Evolutionary conservation across 108 stramenopile species (phyloP).

Genomic region (Pseudonitzschia pungens): DNA sequence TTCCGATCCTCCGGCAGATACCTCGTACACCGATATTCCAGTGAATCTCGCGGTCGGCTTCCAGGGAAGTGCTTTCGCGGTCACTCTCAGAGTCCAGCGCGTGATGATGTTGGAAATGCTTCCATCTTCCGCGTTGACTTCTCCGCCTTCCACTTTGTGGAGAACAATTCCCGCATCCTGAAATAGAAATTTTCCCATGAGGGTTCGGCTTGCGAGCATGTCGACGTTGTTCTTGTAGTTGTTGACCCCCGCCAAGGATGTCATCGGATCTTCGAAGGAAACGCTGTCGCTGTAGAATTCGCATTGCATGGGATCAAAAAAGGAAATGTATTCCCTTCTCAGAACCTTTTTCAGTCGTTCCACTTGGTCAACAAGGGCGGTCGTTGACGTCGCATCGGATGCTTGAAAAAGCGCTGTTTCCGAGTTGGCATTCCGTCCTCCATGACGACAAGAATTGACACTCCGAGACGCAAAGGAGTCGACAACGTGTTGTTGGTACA

Average conservation of each 20-base stretch:
- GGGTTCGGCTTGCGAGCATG: constrained; percentile 87
- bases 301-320: constrained; percentile 90
- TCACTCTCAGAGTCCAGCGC: constrained; percentile 90
- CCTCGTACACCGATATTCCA: constrained; percentile 90
- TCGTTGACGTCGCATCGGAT: neutral
- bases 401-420: neutral
- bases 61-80: constrained; percentile 87
- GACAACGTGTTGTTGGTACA: neutral
- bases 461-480: neutral
- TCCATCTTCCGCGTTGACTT: constrained; percentile 22
- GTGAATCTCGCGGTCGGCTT: constrained; percentile 88
- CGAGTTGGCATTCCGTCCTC: neutral
- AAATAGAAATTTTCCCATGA: constrained; percentile 85
- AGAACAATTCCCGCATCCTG: constrained; percentile 87
- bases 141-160: constrained; percentile 83
- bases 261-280: constrained; percentile 88
- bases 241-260: constrained; percentile 75
- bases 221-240: constrained; percentile 90
- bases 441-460: neutral
- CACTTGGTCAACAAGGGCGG: constrained; percentile 7
- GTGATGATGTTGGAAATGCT: constrained; percentile 69
- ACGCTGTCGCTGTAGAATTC: constrained; percentile 80
- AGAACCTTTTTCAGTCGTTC: constrained; percentile 67
- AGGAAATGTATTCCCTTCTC: constrained; percentile 84
- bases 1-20: constrained; percentile 43